Evolutionary conservation across 2,329 filamentous ascomycete genomes (phyloP).

Genomic region (Aspergillus pseudoviridinutans): DNA sequence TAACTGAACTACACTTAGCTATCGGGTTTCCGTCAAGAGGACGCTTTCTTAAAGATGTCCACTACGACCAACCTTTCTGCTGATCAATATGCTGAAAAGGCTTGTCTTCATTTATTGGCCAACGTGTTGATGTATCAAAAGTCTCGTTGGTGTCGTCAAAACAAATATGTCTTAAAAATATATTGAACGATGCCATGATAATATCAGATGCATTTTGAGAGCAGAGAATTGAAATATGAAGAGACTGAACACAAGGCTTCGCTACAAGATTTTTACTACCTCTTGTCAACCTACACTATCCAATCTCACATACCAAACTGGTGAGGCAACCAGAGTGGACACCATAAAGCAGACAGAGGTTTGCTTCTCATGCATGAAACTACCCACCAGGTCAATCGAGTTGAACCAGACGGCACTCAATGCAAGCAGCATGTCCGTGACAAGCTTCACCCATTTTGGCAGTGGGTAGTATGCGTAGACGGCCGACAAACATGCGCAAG

Average conservation of each 20-base stretch:
- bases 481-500: background rate
- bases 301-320: slow-evolving; percentile 1
- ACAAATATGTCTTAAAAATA: background rate
- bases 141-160: background rate
- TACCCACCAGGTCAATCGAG: background rate
- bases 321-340: background rate
- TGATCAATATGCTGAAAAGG: background rate
- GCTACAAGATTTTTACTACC: background rate
- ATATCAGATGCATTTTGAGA: background rate
- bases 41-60: too few species aligned
- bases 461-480: slow-evolving; percentile 1
- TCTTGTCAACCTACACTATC: background rate
- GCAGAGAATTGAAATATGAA: background rate
- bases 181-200: background rate
- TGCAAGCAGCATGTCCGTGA: background rate
- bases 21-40: too few species aligned
- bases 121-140: background rate
- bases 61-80: background rate
- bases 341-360: slow-evolving; percentile 2
- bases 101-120: background rate
- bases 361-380: slow-evolving; percentile 2
- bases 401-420: slow-evolving; percentile 1
- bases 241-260: background rate
- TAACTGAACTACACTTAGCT: background rate
- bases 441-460: background rate